These are phyloP conservation scores for Ustulina deusta DNA, from an alignment of 2,329 filamentous ascomycete genomes.

Conservation along the genomic window DNA sequence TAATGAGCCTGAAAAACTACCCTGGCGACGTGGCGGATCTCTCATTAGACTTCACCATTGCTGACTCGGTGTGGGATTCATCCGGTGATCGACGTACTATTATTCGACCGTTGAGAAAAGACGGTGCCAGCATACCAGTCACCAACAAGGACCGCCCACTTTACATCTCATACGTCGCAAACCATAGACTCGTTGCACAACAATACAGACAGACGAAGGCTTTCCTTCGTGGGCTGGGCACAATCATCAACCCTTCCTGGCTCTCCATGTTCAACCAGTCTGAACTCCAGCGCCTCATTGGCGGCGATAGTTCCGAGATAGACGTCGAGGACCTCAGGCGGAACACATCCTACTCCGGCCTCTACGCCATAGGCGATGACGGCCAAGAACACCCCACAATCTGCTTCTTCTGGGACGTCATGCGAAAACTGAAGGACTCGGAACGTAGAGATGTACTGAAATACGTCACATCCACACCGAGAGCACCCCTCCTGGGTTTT, in stretches of 20 bases:
- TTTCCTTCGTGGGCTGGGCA: conserved; percentile 85
- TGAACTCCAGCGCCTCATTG: conserved; percentile 92
- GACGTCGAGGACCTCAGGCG: conserved; percentile 85
- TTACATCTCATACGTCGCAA: conserved; percentile 93
- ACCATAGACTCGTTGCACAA: conserved; percentile 86
- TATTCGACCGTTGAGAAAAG: conserved; percentile 79
- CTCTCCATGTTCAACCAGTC: conserved; percentile 98
- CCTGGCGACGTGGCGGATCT: conserved; percentile 83
- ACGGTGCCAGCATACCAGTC: conserved; percentile 81
- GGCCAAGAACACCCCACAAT: conserved; percentile 86
- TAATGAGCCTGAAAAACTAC: conserved; percentile 87
- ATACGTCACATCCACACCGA: conserved; percentile 93
- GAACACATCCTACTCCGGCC: conserved; percentile 88
- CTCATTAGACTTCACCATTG: conserved; percentile 88
- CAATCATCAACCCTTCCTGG: conserved; percentile 93
- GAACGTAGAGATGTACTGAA: conserved; percentile 90
- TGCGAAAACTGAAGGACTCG: conserved; percentile 78
- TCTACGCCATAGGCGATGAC: conserved; percentile 92
- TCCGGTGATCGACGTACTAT: conserved; percentile 67
- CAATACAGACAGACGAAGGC: conserved; percentile 84
- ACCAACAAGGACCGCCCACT: conserved; percentile 92
- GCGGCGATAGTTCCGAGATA: conserved; percentile 86
- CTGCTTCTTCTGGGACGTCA: conserved; percentile 89
- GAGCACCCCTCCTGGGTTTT: conserved; percentile 91
- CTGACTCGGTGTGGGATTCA: conserved; percentile 70